Evolutionary conservation across 1,284 basidiomycete genomes (phyloP).

Genomic region (Boletus subluridellus): DNA sequence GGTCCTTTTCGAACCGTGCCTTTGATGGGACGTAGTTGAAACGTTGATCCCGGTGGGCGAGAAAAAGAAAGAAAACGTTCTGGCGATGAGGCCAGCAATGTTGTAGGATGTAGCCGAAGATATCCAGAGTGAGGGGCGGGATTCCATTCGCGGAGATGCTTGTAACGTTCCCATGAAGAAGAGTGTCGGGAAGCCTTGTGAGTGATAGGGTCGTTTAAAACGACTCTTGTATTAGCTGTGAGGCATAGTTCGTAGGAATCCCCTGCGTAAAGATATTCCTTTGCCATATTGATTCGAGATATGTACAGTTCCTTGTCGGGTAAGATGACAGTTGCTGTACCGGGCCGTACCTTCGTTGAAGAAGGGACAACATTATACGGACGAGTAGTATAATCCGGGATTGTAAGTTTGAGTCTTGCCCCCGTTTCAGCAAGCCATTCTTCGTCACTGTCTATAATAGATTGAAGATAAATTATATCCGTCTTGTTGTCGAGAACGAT

Average conservation of each 20-base stretch:
- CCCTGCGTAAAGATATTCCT: conserved; percentile 76
- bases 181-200: conserved; percentile 37
- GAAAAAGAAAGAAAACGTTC: conserved; percentile 92
- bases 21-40: conserved; percentile 94
- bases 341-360: conserved; percentile 26
- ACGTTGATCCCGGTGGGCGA: conserved; percentile 55
- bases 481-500: conserved; percentile 59
- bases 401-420: conserved; percentile 16
- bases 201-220: conserved; percentile 29
- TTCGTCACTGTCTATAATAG: conserved; percentile 55
- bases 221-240: conserved; percentile 71
- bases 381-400: conserved; percentile 30
- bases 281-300: conserved; percentile 66
- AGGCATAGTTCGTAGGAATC: conserved; percentile 97
- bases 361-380: conserved; percentile 17
- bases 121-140: conserved; percentile 91
- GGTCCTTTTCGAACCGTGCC: conserved; percentile 77
- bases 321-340: conserved; percentile 40
- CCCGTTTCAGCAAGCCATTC: conserved; percentile 52
- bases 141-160: conserved; percentile 70
- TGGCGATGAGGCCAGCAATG: conserved; percentile 78
- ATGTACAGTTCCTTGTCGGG: conserved; percentile 67
- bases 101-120: conserved; percentile 67
- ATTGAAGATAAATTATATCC: conserved; percentile 57
- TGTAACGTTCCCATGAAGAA: conserved; percentile 72